A percentile compares a stretch with the other conserved stretches of the same genome.
phyloP scores from a whole-genome alignment of 495 filamentous ascomycete genomes.

The Pseudoneurospora amorphoporcata region DNA sequence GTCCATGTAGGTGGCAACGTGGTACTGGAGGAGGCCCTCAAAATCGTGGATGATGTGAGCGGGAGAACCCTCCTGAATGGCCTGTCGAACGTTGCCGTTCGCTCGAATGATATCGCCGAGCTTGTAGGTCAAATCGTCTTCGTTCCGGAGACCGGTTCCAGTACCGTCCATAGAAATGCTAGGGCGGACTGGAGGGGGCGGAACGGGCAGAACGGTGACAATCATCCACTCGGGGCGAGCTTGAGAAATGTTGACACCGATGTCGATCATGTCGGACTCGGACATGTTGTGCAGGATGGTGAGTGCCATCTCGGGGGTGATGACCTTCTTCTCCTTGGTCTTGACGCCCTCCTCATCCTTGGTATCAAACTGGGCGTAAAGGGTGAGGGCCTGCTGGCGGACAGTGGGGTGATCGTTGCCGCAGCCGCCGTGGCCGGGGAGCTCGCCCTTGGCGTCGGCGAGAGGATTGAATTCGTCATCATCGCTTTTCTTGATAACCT shows the following conservation, averaged over 20 bases:
- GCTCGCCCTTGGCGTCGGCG: constrained; percentile 37
- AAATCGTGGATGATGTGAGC: constrained; percentile 84
- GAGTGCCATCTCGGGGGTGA: constrained; percentile 75
- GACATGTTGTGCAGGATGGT: constrained; percentile 78
- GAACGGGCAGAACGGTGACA: constrained; percentile 86
- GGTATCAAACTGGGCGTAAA: constrained; percentile 45
- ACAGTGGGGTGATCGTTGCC: constrained; percentile 84
- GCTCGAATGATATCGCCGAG: constrained; percentile 96
- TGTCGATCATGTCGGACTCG: constrained; percentile 65
- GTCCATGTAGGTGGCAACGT: constrained; percentile 98
- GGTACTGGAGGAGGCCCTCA: constrained; percentile 86
- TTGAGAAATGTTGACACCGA: constrained; percentile 87
- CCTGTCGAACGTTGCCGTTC: constrained; percentile 84
- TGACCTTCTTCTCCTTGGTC: constrained; percentile 72
- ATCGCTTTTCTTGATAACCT: constrained; percentile 50
- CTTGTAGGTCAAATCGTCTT: constrained; percentile 98
- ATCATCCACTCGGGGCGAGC: constrained; percentile 98
- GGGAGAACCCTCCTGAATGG: constrained; percentile 79
- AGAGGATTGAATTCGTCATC: constrained; percentile 39
- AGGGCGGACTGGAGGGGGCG: constrained; percentile 87
- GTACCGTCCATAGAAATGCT: constrained; percentile 93
- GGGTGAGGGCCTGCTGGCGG: constrained; percentile 70
- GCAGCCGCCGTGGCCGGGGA: constrained; percentile 69
- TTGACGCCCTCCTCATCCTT: constrained; percentile 66
- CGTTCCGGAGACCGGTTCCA: constrained; percentile 73